phyloP scores from a whole-genome alignment of 2,329 filamentous ascomycete genomes.

The Pseudogymnoascus sp. region DNA sequence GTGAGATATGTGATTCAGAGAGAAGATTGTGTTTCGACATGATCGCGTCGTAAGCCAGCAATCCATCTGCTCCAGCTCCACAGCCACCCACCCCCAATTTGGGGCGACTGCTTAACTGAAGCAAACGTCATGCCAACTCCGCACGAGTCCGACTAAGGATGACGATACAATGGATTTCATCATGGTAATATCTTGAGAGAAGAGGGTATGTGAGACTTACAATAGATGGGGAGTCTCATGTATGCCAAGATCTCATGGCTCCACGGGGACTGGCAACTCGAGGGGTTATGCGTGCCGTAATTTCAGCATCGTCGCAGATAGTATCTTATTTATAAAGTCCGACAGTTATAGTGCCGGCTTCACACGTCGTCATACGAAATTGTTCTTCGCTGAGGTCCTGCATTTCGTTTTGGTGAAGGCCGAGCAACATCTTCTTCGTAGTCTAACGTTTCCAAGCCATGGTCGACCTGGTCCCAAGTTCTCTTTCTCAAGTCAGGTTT shows the following conservation, averaged over 20 bases:
- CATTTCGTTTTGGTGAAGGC: conserved; percentile 20
- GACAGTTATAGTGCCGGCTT: conserved; percentile 14
- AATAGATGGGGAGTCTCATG: not conserved
- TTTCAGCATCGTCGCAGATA: not conserved
- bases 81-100: conserved; percentile 17
- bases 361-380: conserved; percentile 43
- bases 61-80: conserved; percentile 14
- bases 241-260: not conserved
- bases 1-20: conserved; percentile 34
- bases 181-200: conserved; percentile 42
- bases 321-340: not conserved
- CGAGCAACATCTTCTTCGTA: conserved; percentile 44
- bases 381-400: conserved; percentile 36
- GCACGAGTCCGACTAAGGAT: conserved; percentile 83
- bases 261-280: not conserved
- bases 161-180: conserved; percentile 88
- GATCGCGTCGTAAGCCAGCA: conserved; percentile 29
- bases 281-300: not conserved
- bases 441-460: conserved; percentile 52
- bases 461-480: conserved; percentile 61
- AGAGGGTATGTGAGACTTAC: not conserved
- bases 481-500: conserved; percentile 60
- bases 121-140: conserved; percentile 21
- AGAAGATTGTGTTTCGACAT: conserved; percentile 50
- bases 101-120: conserved; percentile 16